Base-by-base conservation (phyloP, 2,329 filamentous ascomycete genomes). In the Fusarium irregulare region DNA sequence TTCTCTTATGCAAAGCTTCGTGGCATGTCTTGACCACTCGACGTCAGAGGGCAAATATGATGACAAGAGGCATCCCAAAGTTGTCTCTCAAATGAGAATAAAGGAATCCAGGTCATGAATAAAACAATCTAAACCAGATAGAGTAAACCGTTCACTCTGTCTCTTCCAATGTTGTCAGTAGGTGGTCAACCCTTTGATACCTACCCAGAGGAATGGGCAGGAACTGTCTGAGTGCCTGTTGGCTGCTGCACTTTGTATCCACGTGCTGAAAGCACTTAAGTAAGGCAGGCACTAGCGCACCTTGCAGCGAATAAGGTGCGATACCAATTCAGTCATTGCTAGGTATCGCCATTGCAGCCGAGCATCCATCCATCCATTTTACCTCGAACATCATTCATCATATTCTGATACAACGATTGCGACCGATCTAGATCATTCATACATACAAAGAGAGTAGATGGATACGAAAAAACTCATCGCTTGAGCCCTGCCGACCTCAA, bases 1-100 rank as follows among this genome's bases (percentile, higher is more conserved):
- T 69, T 25, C 27, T 42, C 49, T 70, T 60, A 77, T 77, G 76
- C 76, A 77, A 54, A 68, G 68, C 60, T 74, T 71, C 73, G 76
- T 76, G 76, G 76, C 73, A 75, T 71, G 72, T 68, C 71, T 53
- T 70, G 16, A 23, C 66, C 8, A 48, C 40, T 23, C 25, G 40
- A 59, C 57, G 56, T 42, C 44, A 37, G 42, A 53, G 42, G 44
- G 28, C 21, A n/a, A 12, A 23, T 46, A 21, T 34, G 10, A 28
- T 18, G 13, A 8, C 7, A 27, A 53, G 32, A 20, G n/a, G 21
- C 20, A 18, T 41, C 23, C 9, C 12, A 14, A 23, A 20, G 16
- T 14, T 25, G 21, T 37, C 18, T 7, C 34, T 6, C 34, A 37
- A n/a, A 37, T 37, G n/a, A 37, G 34, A n/a, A n/a, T n/a, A 11